Conservation (phyloP, 202 grass and related monocot species). For the Schoenoplectus tabernaemontani region DNA sequence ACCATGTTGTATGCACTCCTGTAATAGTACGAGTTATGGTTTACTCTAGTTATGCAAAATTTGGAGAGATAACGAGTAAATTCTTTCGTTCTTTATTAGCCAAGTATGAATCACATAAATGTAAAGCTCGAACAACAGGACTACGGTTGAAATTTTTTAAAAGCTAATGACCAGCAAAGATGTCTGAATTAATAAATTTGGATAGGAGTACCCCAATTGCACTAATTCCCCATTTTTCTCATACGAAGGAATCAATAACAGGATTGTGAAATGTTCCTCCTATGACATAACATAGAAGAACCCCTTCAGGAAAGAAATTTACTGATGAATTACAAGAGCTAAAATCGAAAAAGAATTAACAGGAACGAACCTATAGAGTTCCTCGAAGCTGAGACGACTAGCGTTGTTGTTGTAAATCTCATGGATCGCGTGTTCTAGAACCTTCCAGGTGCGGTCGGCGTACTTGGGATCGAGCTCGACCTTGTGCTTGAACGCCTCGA, state of each 20-base stretch:
- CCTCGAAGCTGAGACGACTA: slow-evolving; percentile 90
- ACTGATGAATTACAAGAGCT: background rate
- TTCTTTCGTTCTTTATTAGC: background rate
- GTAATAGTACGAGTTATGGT: slow-evolving; percentile 4
- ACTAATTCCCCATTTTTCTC: background rate
- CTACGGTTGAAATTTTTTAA: background rate
- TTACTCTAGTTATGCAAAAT: background rate
- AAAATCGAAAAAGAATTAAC: background rate
- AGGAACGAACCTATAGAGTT: slow-evolving; percentile 70
- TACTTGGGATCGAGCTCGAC: slow-evolving; percentile 96
- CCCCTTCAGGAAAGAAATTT: background rate
- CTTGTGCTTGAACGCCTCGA: slow-evolving; percentile 85
- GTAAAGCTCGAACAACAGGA: background rate
- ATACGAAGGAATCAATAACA: background rate
- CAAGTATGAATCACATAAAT: background rate
- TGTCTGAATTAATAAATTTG: background rate
- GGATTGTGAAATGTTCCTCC: background rate
- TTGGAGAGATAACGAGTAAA: background rate
- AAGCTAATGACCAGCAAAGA: background rate
- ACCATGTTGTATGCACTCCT: slow-evolving; percentile 99
- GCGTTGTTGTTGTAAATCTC: slow-evolving; percentile 99
- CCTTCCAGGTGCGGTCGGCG: slow-evolving; percentile 88
- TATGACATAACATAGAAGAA: background rate
- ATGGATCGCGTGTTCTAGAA: slow-evolving; percentile 87
- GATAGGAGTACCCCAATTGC: background rate